Conservation (phyloP, 202 grass and related monocot species). For the Schoenoplectus tabernaemontani region DNA sequence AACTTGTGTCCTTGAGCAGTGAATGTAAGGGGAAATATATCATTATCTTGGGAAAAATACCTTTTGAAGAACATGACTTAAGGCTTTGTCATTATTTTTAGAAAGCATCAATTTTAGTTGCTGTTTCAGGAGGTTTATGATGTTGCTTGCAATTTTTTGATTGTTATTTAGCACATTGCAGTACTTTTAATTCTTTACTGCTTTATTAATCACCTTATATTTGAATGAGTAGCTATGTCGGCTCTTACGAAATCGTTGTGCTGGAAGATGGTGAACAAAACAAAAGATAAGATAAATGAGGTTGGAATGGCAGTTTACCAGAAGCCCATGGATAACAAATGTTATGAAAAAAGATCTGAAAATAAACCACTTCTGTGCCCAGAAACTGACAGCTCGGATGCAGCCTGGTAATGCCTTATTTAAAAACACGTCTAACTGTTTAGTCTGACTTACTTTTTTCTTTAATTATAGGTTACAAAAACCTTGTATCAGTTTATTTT, state of each 20-base stretch:
- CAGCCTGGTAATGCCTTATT: conserved; percentile 64
- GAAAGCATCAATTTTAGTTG: background rate
- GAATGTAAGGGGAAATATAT: background rate
- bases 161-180: background rate
- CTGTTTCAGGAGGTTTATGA: background rate
- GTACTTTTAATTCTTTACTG: background rate
- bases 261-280: conserved; percentile 94
- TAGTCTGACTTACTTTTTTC: background rate
- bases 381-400: conserved; percentile 74
- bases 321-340: conserved; percentile 91
- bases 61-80: too few relatives aligned
- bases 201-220: background rate
- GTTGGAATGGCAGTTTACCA: conserved; percentile 81
- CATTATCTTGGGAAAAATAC: background rate
- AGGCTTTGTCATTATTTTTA: too few relatives aligned
- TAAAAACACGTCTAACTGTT: background rate
- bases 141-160: background rate
- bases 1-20: too few relatives aligned
- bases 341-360: conserved; percentile 83
- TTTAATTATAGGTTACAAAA: background rate
- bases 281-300: conserved; percentile 70
- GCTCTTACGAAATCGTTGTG: conserved; percentile 86
- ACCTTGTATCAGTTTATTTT: background rate
- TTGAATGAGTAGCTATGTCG: conserved; percentile 56
- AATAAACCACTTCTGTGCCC: conserved; percentile 67